These are phyloP conservation scores for Camellia oleifera DNA, from an alignment of 179 eudicot species.

Conservation along the genomic window DNA sequence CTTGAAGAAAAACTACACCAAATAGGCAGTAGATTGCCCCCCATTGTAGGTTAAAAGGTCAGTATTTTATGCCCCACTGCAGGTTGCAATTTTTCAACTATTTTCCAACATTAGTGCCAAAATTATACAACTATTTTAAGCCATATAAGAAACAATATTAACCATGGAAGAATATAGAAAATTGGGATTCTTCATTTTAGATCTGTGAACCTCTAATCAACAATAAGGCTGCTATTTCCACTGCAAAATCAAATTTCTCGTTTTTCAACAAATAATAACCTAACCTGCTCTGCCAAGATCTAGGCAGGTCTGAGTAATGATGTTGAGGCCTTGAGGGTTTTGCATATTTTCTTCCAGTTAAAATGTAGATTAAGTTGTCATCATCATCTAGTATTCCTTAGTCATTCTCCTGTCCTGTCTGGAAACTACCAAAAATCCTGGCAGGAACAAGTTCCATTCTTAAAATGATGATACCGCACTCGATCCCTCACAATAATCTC, in stretches of 20 bases:
- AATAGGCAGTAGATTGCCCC: too few relatives aligned
- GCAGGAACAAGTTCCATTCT: conserved; percentile 48
- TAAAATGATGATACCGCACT: conserved; percentile 41
- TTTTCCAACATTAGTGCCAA: too few relatives aligned
- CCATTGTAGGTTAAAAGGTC: too few relatives aligned
- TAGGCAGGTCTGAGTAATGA: background rate
- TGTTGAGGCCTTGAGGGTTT: background rate
- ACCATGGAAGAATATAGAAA: background rate
- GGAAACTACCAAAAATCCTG: conserved; percentile 40
- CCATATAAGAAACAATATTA: background rate
- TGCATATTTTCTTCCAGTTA: background rate
- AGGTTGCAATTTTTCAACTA: too few relatives aligned
- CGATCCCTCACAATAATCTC: conserved; percentile 49
- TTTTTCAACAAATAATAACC: too few relatives aligned
- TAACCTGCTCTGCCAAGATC: background rate
- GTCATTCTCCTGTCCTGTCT: background rate
- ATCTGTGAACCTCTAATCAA: background rate
- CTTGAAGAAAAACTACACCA: too few relatives aligned
- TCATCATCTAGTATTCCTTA: background rate
- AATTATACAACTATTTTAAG: background rate
- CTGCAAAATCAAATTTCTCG: background rate
- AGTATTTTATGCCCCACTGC: too few relatives aligned
- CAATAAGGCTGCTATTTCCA: background rate
- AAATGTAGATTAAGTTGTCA: background rate
- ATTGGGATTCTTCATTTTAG: background rate